Base-by-base conservation (phyloP, 352 stramenopile species). In the Phytophthora fragariae region DNA sequence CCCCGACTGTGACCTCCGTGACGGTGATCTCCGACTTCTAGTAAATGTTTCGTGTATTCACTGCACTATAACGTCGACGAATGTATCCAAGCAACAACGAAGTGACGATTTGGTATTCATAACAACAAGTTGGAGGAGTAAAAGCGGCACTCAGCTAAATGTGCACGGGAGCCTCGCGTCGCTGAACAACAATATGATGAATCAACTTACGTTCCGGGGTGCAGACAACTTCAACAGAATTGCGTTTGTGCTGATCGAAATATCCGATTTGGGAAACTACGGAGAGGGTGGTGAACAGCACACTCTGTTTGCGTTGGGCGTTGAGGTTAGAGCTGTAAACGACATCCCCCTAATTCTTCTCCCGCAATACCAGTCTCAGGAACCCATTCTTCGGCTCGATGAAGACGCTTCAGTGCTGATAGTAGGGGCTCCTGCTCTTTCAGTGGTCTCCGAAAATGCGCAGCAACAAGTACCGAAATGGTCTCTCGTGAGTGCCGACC, bases 201-300 rank as follows among this genome's bases (percentile, higher is more conserved):
- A 60, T 46, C 67, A 73, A 7, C 73, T 91, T 1, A 49, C 78
- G 39, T 89, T 91, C 57, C 65, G 31, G 21, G 57, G 80, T 31
- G 60, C 46, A 8, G 5, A 29, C 3, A 69, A 81, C 12, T 85
- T 85, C 39, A 62, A 81, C 19, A 79, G 81, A 29, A 17, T 75
- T 41, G 77, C 69, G 3, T 68, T 86, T 41, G 70, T 90, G 46
- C 24, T 89, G 29, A 46, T 92, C 10, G 54, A 73, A n/a, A 57
- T 86, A 62, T 81, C 73, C 2, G 81, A 84, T 49, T 67, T 86
- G 39, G 79, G 79, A 19, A 80, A 81, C 29, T 83, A 75, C 61
- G 80, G 80, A 17, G 58, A 67, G 31, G 61, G 65, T 15, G 65
- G 62, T 17, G 63, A 69, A 2, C 62, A 62, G n/a, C 72, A 63